Percentiles rank a stretch among this genome's conserved stretches.
Evolutionary conservation across 2,329 filamentous ascomycete genomes (phyloP).

Genomic region (Aureobasidium sp.): DNA sequence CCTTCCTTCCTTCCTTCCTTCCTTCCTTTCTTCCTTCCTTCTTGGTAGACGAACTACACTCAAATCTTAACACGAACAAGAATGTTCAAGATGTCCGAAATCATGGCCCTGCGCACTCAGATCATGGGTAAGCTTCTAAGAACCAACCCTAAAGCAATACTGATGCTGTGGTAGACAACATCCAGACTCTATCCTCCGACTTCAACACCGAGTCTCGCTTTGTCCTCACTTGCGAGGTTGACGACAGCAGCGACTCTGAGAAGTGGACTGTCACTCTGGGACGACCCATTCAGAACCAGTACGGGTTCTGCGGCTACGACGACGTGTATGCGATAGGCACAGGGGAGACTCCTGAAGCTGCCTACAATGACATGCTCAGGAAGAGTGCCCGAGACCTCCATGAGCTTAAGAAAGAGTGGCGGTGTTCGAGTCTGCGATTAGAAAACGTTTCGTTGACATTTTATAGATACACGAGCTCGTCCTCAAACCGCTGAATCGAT

Average conservation of each 20-base stretch:
- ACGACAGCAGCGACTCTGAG: not conserved
- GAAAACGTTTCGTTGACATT: too few relatives aligned
- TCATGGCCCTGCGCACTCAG: not conserved
- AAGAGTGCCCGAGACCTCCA: not conserved
- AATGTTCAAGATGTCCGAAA: not conserved
- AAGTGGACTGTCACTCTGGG: not conserved
- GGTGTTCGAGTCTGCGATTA: not conserved
- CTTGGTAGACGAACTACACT: too few relatives aligned
- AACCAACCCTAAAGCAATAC: not conserved
- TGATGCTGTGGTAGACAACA: not conserved
- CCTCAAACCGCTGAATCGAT: too few relatives aligned
- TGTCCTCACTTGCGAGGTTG: not conserved
- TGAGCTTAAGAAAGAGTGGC: too few relatives aligned
- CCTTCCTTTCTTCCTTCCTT: too few relatives aligned
- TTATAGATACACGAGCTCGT: too few relatives aligned
- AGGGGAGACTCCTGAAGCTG: not conserved
- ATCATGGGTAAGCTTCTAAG: not conserved
- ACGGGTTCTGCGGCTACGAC: not conserved
- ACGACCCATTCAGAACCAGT: too few relatives aligned
- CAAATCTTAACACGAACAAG: too few relatives aligned
- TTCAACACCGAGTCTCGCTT: not conserved
- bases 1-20: too few relatives aligned
- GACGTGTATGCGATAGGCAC: too few relatives aligned
- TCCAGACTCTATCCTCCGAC: not conserved
- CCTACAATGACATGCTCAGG: not conserved